Conservation (phyloP, 75 land plant genomes). For the Picea glauca region DNA sequence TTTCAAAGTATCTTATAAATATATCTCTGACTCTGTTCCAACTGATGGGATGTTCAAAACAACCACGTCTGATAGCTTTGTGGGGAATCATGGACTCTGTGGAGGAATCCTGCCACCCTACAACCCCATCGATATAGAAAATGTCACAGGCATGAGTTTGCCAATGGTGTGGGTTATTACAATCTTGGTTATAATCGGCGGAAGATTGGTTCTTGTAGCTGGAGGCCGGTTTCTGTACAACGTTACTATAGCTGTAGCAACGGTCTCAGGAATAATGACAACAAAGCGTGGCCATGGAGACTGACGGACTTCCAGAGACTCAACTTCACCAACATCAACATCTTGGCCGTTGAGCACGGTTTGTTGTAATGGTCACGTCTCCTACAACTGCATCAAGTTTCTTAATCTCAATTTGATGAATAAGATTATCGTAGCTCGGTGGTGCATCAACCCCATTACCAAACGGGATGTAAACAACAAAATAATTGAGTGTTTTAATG, state of each 20-base stretch:
- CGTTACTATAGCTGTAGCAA: slow-evolving; percentile 22
- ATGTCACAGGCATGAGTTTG: background rate
- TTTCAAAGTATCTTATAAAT: slow-evolving; percentile 73
- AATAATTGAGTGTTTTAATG: too few species aligned
- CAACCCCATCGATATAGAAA: background rate
- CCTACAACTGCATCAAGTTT: too few species aligned
- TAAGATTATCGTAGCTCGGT: too few species aligned
- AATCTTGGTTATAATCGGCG: slow-evolving; percentile 19
- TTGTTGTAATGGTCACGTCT: too few species aligned
- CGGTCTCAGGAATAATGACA: slow-evolving; percentile 19
- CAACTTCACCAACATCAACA: slow-evolving; percentile 49
- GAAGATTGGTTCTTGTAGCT: slow-evolving; percentile 11
- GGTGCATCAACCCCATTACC: too few species aligned
- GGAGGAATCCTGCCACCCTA: slow-evolving; percentile 67
- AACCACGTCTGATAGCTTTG: slow-evolving; percentile 49
- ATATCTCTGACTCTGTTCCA: slow-evolving; percentile 68
- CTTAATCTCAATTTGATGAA: too few species aligned
- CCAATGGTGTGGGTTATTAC: slow-evolving; percentile 33
- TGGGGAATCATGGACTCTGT: slow-evolving; percentile 67
- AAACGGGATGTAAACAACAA: too few species aligned
- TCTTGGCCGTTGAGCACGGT: too few species aligned
- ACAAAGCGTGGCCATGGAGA: slow-evolving; percentile 63
- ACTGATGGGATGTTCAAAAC: slow-evolving; percentile 55
- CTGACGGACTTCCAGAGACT: slow-evolving; percentile 74
- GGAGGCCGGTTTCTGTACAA: slow-evolving; percentile 29